phyloP scores from a whole-genome alignment of 768 basidiomycete species.

The Megacollybia marginata region DNA sequence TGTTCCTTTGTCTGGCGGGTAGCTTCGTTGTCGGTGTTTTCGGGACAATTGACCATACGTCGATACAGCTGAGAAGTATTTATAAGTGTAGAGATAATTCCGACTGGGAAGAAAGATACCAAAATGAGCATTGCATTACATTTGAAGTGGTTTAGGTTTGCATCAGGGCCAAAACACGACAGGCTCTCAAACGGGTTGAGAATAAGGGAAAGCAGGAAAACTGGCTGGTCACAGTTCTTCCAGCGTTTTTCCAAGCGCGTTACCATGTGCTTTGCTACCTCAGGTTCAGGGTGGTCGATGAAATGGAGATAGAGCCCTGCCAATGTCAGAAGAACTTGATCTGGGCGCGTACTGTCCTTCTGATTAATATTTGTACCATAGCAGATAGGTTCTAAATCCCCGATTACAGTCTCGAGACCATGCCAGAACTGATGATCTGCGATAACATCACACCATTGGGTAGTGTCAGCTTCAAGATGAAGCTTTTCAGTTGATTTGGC shows the following conservation, averaged over 20 bases:
- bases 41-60: slow-evolving; percentile 5
- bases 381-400: slow-evolving; percentile 21
- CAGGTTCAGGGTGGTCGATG: slow-evolving; percentile 13
- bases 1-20: slow-evolving; percentile 6
- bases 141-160: slow-evolving; percentile 15
- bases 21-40: slow-evolving; percentile 6
- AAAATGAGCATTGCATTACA: slow-evolving; percentile 13
- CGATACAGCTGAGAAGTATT: slow-evolving; percentile 2
- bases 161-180: slow-evolving; percentile 19
- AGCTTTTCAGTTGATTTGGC: slow-evolving; percentile 9
- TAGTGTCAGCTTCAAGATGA: slow-evolving; percentile 7
- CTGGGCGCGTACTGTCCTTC: slow-evolving; percentile 13
- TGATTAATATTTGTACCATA: no score
- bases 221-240: slow-evolving; percentile 21
- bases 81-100: not conserved
- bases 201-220: slow-evolving; percentile 19
- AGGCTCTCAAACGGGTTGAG: slow-evolving; percentile 21
- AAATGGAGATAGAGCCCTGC: slow-evolving; percentile 20
- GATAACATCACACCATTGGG: slow-evolving; percentile 17
- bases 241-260: slow-evolving; percentile 20
- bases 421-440: slow-evolving; percentile 13
- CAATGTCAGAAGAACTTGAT: slow-evolving; percentile 20
- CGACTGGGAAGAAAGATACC: slow-evolving; percentile 3
- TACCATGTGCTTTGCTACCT: slow-evolving; percentile 13
- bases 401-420: slow-evolving; percentile 11